Evolutionary conservation across 2,329 filamentous ascomycete species (phyloP), one percentile per base, ranked within the genome.

Genomic region (Colletotrichum acutatum): DNA sequence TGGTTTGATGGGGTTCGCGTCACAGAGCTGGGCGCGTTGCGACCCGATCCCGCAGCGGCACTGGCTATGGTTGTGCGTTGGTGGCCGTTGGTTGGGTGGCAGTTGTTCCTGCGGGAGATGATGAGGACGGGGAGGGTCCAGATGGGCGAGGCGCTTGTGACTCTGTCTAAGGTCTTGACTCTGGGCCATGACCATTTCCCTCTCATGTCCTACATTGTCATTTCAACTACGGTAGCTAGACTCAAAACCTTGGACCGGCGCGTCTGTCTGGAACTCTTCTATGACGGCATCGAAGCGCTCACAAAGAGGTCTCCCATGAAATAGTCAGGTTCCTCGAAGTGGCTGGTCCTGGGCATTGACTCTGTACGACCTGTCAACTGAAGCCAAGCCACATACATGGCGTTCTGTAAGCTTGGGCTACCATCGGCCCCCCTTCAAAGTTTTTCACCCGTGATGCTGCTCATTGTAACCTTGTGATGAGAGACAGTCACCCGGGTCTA

Each of bases 31-130:
- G 52, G 59, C 66, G 59, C 66, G 37, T 69, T 69, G 66, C 70
- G 66, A 72, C 66, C 70, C 71, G 56, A 57, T 61, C 61, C 60
- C 60, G 60, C 66, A 56, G 60, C 70, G 66, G 54, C 60, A 70
- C 42, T 61, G 32, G 30, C 42, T 24, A 46, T 5, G 12, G 30
- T 34, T 34, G 62, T 57, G 49, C 67, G 46, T 65, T 5, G 60
- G 42, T 54, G 52, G 58, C 53, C 28, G 53, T 59, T 52, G 66
- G 71, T 73, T 73, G 71, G 71, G 61, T 73, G 60, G 49, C 60
- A 49, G 14, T 58, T 28, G 61, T 42, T 65, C 71, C 28, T 26
- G 53, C 34, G 26, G 66, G 42, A 56, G 70, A 65, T 72, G 66
- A 65, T 37, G 46, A 34, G 46, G 12, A 53, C 32, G 46, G 30